phyloP scores from a whole-genome alignment of 2,329 filamentous ascomycete genomes.

The Fusarium sp. region DNA sequence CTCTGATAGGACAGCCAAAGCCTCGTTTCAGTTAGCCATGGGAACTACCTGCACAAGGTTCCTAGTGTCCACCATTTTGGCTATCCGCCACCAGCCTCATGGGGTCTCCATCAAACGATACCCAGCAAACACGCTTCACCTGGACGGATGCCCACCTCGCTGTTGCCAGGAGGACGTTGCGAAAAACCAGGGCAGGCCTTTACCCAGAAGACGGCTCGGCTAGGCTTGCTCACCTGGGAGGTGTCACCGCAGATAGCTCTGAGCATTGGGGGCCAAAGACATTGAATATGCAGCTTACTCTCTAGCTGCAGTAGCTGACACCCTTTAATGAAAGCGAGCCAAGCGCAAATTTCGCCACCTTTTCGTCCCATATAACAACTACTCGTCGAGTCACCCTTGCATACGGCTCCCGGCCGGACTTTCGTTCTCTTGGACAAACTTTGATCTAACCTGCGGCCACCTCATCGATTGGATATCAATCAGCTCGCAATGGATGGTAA shows the following conservation, averaged over 20 bases:
- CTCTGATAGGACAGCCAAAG: background rate
- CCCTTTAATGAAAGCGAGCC: background rate
- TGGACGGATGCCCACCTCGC: no score
- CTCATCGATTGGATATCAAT: background rate
- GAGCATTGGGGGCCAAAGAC: background rate
- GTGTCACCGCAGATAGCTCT: background rate
- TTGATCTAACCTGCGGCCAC: background rate
- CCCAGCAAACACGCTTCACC: background rate
- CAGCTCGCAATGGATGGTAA: slow-evolving; percentile 3
- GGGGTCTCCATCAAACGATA: background rate
- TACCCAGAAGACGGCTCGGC: background rate
- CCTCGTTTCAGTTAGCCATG: background rate
- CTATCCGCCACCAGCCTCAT: background rate
- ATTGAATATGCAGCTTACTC: slow-evolving; percentile 3
- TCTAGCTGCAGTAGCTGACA: slow-evolving; percentile 2
- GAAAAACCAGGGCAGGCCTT: background rate
- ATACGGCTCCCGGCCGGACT: background rate
- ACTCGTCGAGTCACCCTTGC: background rate
- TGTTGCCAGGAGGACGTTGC: background rate
- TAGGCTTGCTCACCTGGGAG: background rate
- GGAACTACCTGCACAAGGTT: background rate
- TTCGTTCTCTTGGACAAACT: background rate
- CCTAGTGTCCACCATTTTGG: background rate
- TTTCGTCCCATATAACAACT: background rate
- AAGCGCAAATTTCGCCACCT: background rate